phyloP scores from a whole-genome alignment of 2,329 filamentous ascomycete species.

The Penicillium sp. region DNA sequence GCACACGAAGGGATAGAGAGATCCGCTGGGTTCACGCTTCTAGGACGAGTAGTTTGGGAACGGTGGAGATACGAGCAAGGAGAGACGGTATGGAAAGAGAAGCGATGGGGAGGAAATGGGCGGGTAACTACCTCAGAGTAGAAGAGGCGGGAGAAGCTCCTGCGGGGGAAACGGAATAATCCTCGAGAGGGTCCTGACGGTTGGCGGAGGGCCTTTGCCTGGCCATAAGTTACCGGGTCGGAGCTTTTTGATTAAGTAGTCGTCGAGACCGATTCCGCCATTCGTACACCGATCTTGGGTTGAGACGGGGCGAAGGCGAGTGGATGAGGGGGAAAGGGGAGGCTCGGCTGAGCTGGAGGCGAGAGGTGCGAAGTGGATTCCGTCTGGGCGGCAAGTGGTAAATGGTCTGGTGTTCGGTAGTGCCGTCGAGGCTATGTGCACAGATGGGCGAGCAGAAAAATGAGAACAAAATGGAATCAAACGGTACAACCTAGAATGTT shows the following conservation, averaged over 20 bases:
- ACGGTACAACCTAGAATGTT: background rate
- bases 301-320: constrained; percentile 11
- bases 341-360: constrained; percentile 1
- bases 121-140: constrained; percentile 41
- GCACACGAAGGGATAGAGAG: background rate
- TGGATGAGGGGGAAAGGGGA: constrained; percentile 7
- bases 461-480: background rate
- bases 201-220: constrained; percentile 47
- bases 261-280: constrained; percentile 43
- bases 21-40: background rate
- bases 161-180: constrained; percentile 39
- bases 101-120: constrained; percentile 20
- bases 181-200: constrained; percentile 47
- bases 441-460: constrained; percentile 7
- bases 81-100: background rate
- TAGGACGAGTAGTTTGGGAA: background rate
- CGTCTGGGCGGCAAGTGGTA: constrained; percentile 3
- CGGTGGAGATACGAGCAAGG: background rate
- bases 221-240: constrained; percentile 49
- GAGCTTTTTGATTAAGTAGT: constrained; percentile 33
- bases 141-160: constrained; percentile 31
- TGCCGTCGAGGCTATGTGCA: constrained; percentile 8
- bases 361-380: constrained; percentile 1
- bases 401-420: background rate
- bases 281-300: constrained; percentile 34